Conservation (phyloP, 495 filamentous ascomycete species). For the Tuber melanosporum region DNA sequence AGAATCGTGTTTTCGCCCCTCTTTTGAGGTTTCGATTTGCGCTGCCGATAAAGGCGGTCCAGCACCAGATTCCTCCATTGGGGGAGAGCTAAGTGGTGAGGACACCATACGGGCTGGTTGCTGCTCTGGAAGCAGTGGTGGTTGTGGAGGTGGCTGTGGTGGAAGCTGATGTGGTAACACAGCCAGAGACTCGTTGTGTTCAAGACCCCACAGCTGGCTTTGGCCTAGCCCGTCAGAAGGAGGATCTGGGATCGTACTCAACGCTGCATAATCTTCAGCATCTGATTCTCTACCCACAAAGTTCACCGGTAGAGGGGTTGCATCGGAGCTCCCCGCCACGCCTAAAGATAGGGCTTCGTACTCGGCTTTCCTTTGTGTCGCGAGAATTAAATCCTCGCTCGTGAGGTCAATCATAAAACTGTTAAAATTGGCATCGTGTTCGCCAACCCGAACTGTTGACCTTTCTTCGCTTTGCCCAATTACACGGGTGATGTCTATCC, state of each 20-base stretch:
- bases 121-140: neutral
- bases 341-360: constrained; percentile 20
- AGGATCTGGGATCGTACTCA: constrained; percentile 32
- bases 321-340: constrained; percentile 1
- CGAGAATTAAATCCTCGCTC: constrained; percentile 20
- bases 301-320: neutral
- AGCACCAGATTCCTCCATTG: neutral
- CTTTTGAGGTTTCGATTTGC: constrained; percentile 3
- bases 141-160: constrained; percentile 10
- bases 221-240: constrained; percentile 7
- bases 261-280: constrained; percentile 13
- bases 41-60: constrained; percentile 5
- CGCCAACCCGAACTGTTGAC: constrained; percentile 13
- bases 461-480: constrained; percentile 17
- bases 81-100: neutral
- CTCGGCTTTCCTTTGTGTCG: constrained; percentile 19
- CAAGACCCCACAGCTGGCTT: neutral
- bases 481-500: constrained; percentile 15
- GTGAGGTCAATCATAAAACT: constrained; percentile 30
- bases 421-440: constrained; percentile 1
- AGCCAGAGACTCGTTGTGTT: neutral
- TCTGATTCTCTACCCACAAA: neutral
- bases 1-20: constrained; percentile 16
- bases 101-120: neutral
- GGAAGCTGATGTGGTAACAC: constrained; percentile 2